These are phyloP conservation scores for Colletotrichum cordylinicola DNA, from an alignment of 2,329 filamentous ascomycete genomes.

Conservation along the genomic window DNA sequence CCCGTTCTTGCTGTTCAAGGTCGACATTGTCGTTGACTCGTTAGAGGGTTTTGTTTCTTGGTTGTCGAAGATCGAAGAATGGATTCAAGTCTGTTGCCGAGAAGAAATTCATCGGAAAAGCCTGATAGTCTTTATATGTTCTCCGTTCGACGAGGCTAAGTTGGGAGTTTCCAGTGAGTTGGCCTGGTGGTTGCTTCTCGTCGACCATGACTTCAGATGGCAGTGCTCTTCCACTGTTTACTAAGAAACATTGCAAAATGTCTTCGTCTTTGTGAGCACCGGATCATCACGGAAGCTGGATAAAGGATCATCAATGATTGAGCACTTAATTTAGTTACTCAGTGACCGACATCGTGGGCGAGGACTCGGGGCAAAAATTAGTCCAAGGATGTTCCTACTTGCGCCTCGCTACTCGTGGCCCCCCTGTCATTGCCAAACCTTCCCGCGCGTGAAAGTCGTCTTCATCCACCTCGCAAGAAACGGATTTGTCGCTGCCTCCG, in stretches of 20 bases:
- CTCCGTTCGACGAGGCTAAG: not conserved
- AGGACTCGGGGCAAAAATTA: not conserved
- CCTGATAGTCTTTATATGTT: not conserved
- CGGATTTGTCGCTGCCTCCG: not conserved
- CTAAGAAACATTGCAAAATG: not conserved
- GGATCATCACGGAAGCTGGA: not conserved
- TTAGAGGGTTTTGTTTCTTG: not conserved
- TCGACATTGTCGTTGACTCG: not conserved
- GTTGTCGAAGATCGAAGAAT: not conserved
- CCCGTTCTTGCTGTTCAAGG: not conserved
- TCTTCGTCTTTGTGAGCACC: not conserved
- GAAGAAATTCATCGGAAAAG: not conserved
- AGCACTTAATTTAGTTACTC: not conserved
- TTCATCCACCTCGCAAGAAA: not conserved
- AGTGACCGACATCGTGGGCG: not conserved
- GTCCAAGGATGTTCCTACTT: not conserved
- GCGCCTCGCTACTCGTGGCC: not conserved
- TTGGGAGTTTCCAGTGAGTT: not conserved
- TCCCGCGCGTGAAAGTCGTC: not conserved
- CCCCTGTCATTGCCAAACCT: not conserved
- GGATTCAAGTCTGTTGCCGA: accelerated
- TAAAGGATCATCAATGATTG: not conserved
- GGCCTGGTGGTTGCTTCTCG: not conserved
- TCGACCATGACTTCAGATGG: not conserved
- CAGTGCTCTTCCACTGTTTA: not conserved